Evolutionary conservation across 768 basidiomycete genomes (phyloP).

Genomic region (Lanmaoa rubissima): DNA sequence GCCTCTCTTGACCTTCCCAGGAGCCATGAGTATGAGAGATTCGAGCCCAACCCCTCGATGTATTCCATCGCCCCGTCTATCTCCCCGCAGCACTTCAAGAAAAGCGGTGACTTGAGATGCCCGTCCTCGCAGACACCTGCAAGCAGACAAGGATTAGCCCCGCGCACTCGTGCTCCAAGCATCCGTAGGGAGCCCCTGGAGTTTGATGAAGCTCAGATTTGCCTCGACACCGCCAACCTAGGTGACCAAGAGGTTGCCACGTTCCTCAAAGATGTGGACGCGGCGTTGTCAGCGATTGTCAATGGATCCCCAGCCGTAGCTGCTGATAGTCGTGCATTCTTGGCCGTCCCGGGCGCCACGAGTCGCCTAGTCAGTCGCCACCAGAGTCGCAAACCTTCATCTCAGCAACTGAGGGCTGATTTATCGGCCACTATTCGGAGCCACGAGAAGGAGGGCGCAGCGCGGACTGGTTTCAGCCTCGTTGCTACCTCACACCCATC

Average conservation of each 20-base stretch:
- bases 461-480: conserved; percentile 31
- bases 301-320: conserved; percentile 28
- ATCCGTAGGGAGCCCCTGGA: conserved; percentile 30
- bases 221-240: conserved; percentile 31
- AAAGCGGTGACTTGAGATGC: conserved; percentile 19
- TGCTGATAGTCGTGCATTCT: conserved; percentile 31
- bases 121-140: conserved; percentile 26
- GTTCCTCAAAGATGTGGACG: conserved; percentile 32
- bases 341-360: conserved; percentile 27
- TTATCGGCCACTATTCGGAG: conserved; percentile 27
- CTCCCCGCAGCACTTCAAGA: conserved; percentile 24
- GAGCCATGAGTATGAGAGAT: conserved; percentile 21
- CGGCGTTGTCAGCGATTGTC: conserved; percentile 26
- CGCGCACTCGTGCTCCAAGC: conserved; percentile 27
- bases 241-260: conserved; percentile 32
- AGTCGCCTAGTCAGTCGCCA: conserved; percentile 27
- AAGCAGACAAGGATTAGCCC: conserved; percentile 25
- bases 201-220: conserved; percentile 31
- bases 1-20: conserved; percentile 32
- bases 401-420: conserved; percentile 31
- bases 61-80: conserved; percentile 31
- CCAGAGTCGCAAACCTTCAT: conserved; percentile 31
- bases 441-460: conserved; percentile 26
- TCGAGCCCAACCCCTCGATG: conserved; percentile 30
- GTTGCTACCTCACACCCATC: conserved; percentile 27